Evolutionary conservation across 768 basidiomycete genomes (phyloP).

Genomic region (Trametes cinnabarina): DNA sequence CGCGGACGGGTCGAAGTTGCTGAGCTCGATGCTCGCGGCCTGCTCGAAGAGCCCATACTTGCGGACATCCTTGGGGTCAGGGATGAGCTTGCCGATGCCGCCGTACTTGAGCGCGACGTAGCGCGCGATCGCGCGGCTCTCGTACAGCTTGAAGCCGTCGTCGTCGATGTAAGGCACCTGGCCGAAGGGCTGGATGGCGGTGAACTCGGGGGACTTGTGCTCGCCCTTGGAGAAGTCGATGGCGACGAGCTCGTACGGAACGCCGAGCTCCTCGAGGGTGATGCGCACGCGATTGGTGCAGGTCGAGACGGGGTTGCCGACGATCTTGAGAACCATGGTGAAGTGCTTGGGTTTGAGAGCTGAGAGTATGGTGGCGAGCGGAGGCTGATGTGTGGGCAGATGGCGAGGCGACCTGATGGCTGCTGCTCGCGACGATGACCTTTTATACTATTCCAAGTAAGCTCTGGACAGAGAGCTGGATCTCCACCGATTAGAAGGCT

Average conservation of each 20-base stretch:
- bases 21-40: constrained; percentile 46
- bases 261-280: constrained; percentile 52
- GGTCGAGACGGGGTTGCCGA: constrained; percentile 39
- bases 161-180: constrained; percentile 59
- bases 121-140: constrained; percentile 62
- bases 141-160: constrained; percentile 63
- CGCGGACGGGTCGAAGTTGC: constrained; percentile 53
- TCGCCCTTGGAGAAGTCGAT: constrained; percentile 43
- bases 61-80: constrained; percentile 35
- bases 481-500: not conserved
- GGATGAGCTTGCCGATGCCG: constrained; percentile 50
- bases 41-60: constrained; percentile 41
- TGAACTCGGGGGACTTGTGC: constrained; percentile 46
- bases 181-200: constrained; percentile 60
- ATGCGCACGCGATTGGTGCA: constrained; percentile 52
- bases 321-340: constrained; percentile 38
- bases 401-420: not conserved
- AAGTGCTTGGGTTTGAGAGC: not conserved
- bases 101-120: constrained; percentile 57
- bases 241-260: constrained; percentile 51
- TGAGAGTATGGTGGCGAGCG: not conserved
- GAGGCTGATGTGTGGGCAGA: too few relatives aligned
- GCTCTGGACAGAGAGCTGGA: too few relatives aligned
- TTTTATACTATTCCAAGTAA: not conserved
- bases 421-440: not conserved